Evolutionary conservation across 192 early-diverging fungal genomes (phyloP).

Genomic region (Glomus cerebriforme): DNA sequence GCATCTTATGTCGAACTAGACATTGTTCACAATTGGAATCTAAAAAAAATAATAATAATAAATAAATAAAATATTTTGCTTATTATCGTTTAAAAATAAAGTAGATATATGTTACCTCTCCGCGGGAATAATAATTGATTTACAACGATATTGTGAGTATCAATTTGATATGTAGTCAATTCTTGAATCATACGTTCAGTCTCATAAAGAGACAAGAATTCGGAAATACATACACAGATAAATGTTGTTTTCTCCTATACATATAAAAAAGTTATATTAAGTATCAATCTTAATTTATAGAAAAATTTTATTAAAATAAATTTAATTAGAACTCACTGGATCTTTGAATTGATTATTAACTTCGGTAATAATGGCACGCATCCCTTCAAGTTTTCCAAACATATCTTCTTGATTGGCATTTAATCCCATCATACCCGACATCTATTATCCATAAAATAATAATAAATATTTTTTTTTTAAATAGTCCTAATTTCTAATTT

Average conservation of each 20-base stretch:
- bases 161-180: conserved; percentile 94
- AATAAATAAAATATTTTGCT: neutral
- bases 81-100: neutral
- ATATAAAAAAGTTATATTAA: conserved; percentile 9
- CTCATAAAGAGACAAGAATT: conserved; percentile 99
- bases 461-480: neutral
- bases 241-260: conserved; percentile 94
- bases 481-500: neutral
- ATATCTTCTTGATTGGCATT: conserved; percentile 90
- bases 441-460: conserved; percentile 38
- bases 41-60: conserved; percentile 45
- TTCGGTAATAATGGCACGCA: conserved; percentile 95
- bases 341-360: conserved; percentile 99
- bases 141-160: conserved; percentile 99
- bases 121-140: conserved; percentile 98
- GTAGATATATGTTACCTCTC: conserved; percentile 54
- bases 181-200: conserved; percentile 99
- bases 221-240: conserved; percentile 98
- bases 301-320: neutral
- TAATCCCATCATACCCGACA: conserved; percentile 90
- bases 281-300: neutral
- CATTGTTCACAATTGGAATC: conserved; percentile 88
- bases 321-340: conserved; percentile 58
- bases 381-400: conserved; percentile 92
- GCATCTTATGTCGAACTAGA: conserved; percentile 94